Conservation (phyloP, 2,329 filamentous ascomycete species). For the Cytospora schulzeri region DNA sequence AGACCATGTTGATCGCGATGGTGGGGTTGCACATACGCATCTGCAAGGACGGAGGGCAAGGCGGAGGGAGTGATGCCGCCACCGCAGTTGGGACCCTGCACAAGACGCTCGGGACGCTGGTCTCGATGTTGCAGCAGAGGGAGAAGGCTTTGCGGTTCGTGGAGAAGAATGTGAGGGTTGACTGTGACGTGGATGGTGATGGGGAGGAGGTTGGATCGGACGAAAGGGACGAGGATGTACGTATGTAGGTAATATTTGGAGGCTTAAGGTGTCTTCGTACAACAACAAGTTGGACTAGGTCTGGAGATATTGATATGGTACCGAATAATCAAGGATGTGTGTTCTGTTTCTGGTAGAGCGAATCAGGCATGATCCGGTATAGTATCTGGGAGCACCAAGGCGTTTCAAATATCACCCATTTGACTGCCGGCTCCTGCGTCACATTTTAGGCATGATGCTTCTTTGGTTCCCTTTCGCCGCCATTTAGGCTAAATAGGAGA, state of each 20-base stretch:
- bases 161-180: neutral
- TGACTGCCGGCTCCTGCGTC: neutral
- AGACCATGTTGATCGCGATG: conserved; percentile 8
- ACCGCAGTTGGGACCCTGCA: neutral
- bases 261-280: neutral
- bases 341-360: neutral
- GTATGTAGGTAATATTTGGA: neutral
- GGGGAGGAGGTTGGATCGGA: neutral
- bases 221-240: neutral
- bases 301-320: neutral
- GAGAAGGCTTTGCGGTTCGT: conserved; percentile 1
- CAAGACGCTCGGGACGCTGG: conserved; percentile 11
- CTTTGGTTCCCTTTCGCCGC: neutral
- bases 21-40: conserved; percentile 10
- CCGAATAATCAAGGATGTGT: neutral
- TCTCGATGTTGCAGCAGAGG: conserved; percentile 17
- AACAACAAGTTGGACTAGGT: neutral
- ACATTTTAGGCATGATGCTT: neutral
- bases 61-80: neutral
- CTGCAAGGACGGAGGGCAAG: neutral
- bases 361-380: neutral
- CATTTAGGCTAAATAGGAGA: neutral
- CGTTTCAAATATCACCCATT: neutral
- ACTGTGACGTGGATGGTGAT: neutral
- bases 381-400: neutral